These are phyloP conservation scores for Hibiscus syriacus DNA, from an alignment of 345 rosid genomes.

Conservation along the genomic window DNA sequence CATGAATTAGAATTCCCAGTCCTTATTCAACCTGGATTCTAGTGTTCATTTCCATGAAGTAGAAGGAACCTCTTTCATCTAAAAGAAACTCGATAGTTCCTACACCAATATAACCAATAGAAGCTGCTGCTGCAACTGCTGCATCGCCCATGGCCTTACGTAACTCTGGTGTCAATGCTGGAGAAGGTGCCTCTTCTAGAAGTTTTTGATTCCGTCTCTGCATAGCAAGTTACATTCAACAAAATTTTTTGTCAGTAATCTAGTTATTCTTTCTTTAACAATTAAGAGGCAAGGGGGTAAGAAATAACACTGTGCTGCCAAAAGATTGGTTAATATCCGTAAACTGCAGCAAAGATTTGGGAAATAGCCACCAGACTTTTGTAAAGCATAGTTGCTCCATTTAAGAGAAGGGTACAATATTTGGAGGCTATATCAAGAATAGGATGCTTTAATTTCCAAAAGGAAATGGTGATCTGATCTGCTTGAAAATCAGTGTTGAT, in stretches of 20 bases:
- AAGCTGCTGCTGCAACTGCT: constrained; percentile 98
- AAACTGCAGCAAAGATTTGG: not conserved
- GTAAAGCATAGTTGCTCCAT: not conserved
- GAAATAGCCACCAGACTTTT: not conserved
- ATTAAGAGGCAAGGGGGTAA: not conserved
- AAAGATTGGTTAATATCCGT: not conserved
- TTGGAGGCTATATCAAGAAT: not conserved
- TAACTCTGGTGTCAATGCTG: constrained; percentile 88
- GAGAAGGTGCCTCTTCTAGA: constrained; percentile 98
- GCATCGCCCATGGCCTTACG: constrained; percentile 99
- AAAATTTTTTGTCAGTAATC: constrained; percentile 7
- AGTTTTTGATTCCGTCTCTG: constrained; percentile 97
- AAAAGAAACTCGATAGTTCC: constrained; percentile 96
- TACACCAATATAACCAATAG: constrained; percentile 94
- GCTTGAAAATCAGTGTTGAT: not conserved
- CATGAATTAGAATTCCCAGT: not conserved
- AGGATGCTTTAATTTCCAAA: not conserved
- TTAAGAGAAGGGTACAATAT: not conserved
- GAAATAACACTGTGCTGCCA: not conserved
- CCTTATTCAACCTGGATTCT: constrained; percentile 70
- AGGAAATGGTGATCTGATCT: not conserved
- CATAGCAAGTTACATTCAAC: constrained; percentile 19
- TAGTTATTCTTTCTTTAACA: constrained; percentile 4
- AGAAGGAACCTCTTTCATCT: constrained; percentile 97
- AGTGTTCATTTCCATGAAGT: constrained; percentile 99